Evolutionary conservation across 2,329 filamentous ascomycete genomes (phyloP).

Genomic region (Harringtonia lauricola): DNA sequence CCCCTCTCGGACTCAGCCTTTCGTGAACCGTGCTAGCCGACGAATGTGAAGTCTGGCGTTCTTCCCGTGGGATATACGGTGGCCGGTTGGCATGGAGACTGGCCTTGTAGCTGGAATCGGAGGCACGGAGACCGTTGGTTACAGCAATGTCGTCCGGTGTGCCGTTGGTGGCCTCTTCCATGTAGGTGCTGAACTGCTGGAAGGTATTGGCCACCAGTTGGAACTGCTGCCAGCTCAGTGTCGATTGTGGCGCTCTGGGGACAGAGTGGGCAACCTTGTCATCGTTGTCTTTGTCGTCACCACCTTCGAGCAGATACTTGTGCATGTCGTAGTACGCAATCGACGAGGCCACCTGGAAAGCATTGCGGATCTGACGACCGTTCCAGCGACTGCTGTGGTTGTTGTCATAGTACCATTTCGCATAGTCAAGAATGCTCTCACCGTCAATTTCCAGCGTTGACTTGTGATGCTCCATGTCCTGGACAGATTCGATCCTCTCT

Average conservation of each 20-base stretch:
- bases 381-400: slow-evolving; percentile 10
- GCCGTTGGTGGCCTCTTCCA: slow-evolving; percentile 1
- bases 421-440: slow-evolving; percentile 6
- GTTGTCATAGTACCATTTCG: slow-evolving; percentile 1
- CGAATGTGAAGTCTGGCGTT: no score
- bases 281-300: background rate
- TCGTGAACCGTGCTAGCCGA: no score
- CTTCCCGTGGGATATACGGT: no score
- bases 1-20: no score
- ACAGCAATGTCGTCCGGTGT: slow-evolving; percentile 1
- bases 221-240: slow-evolving; percentile 4
- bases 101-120: background rate
- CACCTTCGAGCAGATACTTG: background rate
- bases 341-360: slow-evolving; percentile 16
- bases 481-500: background rate
- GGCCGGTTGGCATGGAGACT: no score
- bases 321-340: slow-evolving; percentile 10
- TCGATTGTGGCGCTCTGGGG: background rate
- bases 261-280: background rate
- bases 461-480: background rate
- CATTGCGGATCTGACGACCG: slow-evolving; percentile 28
- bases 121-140: slow-evolving; percentile 3
- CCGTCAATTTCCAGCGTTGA: background rate
- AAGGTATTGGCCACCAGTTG: slow-evolving; percentile 1
- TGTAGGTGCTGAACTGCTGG: slow-evolving; percentile 3